These are phyloP conservation scores for Cytospora piceae DNA, from an alignment of 2,329 filamentous ascomycete species.

Conservation along the genomic window DNA sequence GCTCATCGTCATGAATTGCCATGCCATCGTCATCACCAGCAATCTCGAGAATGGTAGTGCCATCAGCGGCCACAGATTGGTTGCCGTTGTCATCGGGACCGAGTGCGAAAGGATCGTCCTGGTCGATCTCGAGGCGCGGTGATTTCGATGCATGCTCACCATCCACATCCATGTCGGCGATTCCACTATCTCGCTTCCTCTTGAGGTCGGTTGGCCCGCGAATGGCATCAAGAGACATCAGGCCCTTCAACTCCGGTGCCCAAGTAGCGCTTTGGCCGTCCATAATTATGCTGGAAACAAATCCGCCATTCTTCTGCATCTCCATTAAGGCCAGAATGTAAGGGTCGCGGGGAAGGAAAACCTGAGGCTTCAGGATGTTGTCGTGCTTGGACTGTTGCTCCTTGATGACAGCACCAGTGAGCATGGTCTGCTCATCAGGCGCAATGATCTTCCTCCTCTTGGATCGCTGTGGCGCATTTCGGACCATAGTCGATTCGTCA, in stretches of 20 bases:
- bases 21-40: slow-evolving; percentile 61
- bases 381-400: slow-evolving; percentile 84
- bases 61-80: slow-evolving; percentile 59
- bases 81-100: slow-evolving; percentile 57
- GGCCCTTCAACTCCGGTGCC: slow-evolving; percentile 91
- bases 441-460: slow-evolving; percentile 79
- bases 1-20: slow-evolving; percentile 49
- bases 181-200: slow-evolving; percentile 88
- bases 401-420: slow-evolving; percentile 78
- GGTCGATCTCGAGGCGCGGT: slow-evolving; percentile 70
- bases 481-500: slow-evolving; percentile 61
- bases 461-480: slow-evolving; percentile 71
- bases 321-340: slow-evolving; percentile 85
- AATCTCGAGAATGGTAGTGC: slow-evolving; percentile 67
- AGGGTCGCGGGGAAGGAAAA: slow-evolving; percentile 85
- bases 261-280: slow-evolving; percentile 78
- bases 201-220: slow-evolving; percentile 80
- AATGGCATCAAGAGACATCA: slow-evolving; percentile 85
- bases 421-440: slow-evolving; percentile 79
- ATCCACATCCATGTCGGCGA: slow-evolving; percentile 74
- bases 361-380: slow-evolving; percentile 80
- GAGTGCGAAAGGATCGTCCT: slow-evolving; percentile 58
- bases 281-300: slow-evolving; percentile 84
- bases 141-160: slow-evolving; percentile 68
- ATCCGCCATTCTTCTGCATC: slow-evolving; percentile 88